Percentiles rank a stretch among this genome's conserved stretches.
Evolutionary conservation across 1,284 basidiomycete genomes (phyloP).

Genomic region (Malassezia psittaci): DNA sequence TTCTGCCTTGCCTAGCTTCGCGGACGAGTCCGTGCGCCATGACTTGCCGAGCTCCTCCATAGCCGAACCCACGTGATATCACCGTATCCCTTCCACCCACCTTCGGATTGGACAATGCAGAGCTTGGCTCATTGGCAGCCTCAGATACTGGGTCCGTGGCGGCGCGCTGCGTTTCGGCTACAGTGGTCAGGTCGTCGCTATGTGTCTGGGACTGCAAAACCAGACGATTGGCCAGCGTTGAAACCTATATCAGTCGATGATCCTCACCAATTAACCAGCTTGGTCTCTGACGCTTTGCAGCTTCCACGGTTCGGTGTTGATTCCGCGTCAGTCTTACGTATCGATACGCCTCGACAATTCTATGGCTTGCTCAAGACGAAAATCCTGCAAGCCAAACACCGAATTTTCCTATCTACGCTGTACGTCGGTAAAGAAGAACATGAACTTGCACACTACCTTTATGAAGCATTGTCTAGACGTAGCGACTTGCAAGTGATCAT

Average conservation of each 20-base stretch:
- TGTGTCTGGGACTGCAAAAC: not conserved
- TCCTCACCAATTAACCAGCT: not conserved
- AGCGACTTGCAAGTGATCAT: constrained; percentile 62
- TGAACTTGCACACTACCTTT: constrained; percentile 25
- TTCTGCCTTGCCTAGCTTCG: no score
- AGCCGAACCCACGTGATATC: no score
- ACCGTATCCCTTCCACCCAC: no score
- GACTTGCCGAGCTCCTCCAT: no score
- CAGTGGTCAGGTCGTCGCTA: not conserved
- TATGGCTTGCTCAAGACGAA: constrained; percentile 15
- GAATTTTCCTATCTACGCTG: constrained; percentile 36
- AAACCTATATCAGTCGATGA: not conserved
- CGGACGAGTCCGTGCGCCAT: no score
- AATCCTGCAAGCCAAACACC: constrained; percentile 18
- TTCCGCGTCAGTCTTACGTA: not conserved
- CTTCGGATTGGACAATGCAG: no score
- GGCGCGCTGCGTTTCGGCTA: not conserved
- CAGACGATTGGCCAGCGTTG: not conserved
- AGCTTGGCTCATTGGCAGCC: not conserved
- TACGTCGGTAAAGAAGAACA: constrained; percentile 39
- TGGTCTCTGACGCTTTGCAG: constrained; percentile 5
- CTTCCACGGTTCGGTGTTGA: constrained; percentile 12
- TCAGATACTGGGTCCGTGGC: not conserved
- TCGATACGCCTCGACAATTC: constrained; percentile 17
- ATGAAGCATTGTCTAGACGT: constrained; percentile 49